Evolutionary conservation across 768 basidiomycete species (phyloP), one percentile per base, ranked within the genome.

Genomic region (Daedaleopsis nitida): DNA sequence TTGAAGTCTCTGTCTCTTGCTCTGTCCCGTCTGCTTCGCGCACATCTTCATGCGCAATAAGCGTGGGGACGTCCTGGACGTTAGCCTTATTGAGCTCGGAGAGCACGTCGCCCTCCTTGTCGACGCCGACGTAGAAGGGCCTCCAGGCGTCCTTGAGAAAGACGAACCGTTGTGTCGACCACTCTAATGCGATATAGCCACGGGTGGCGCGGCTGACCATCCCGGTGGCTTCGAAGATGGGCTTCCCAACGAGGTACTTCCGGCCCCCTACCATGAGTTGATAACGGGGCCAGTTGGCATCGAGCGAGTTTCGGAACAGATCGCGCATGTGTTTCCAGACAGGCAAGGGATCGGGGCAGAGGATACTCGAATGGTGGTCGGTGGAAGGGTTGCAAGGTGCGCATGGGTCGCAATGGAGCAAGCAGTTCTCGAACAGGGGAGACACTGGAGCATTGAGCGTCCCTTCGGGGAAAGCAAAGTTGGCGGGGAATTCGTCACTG

Each of bases 101-200:
- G 35, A 59, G 47, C 6, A 60, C 57, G n/a, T 53, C 47, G 14
- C 62, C 56, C 27, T 66, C 65, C 7, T 39, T 37, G 13, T 47
- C 27, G 14, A 56, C 44, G 17, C 13, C 52, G 3, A 5, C 13
- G 8, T 55, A 57, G 38, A 14, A 55, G 3, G 42, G 42, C 8
- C 61, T 44, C 65, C 65, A 66, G 5, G 51, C 53, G 51, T 66
- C 65, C 56, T 63, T 63, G 27, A 66, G 23, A 34, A 60, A 66
- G 24, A 55, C 58, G 19, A 66, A 55, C 14, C 49, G 38, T n/a
- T 49, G 24, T 12, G 38, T 34, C 21, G 5, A 4, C 38, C 60
- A 23, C 44, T 66, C 59, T 51, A 48, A 42, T 1, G 62, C 65
- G 21, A 66, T 42, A 37, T 66, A 63, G 27, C 65, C 58, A 11